These are phyloP conservation scores for Verticillium alfalfae DNA, from an alignment of 2,329 filamentous ascomycete genomes.

Conservation along the genomic window DNA sequence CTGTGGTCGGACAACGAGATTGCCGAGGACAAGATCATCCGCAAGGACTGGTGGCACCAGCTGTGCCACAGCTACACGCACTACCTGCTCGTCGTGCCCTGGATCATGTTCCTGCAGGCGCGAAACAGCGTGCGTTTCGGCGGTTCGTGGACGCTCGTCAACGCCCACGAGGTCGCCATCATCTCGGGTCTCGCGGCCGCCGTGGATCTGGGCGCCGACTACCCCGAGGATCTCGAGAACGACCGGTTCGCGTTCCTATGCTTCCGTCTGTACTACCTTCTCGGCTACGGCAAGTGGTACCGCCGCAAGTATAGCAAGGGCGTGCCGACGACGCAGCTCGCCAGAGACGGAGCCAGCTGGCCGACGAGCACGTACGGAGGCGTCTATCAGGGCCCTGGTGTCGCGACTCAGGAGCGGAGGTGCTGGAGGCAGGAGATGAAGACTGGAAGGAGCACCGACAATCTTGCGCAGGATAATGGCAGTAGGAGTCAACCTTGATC, in stretches of 20 bases:
- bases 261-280: conserved; percentile 56
- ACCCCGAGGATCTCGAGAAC: conserved; percentile 58
- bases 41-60: conserved; percentile 58
- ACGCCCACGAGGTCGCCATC: conserved; percentile 62
- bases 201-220: conserved; percentile 59
- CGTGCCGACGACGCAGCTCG: conserved; percentile 20
- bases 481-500: conserved; percentile 23
- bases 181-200: conserved; percentile 65
- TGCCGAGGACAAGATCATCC: conserved; percentile 45
- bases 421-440: conserved; percentile 40
- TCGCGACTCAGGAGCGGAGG: conserved; percentile 42
- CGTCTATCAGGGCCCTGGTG: conserved; percentile 54
- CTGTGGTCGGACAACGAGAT: conserved; percentile 51
- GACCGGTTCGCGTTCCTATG: conserved; percentile 55
- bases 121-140: conserved; percentile 55
- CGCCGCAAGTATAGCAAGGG: conserved; percentile 24
- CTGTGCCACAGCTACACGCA: conserved; percentile 55
- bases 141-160: conserved; percentile 61
- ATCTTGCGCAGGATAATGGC: conserved; percentile 24
- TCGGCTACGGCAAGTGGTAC: conserved; percentile 59
- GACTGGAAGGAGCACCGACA: conserved; percentile 26
- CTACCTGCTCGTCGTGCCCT: conserved; percentile 56
- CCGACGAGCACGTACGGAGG: conserved; percentile 53
- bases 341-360: conserved; percentile 47
- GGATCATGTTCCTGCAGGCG: conserved; percentile 62